Base-by-base conservation (phyloP, 2,329 filamentous ascomycete species). In the Curvularia lunata region DNA sequence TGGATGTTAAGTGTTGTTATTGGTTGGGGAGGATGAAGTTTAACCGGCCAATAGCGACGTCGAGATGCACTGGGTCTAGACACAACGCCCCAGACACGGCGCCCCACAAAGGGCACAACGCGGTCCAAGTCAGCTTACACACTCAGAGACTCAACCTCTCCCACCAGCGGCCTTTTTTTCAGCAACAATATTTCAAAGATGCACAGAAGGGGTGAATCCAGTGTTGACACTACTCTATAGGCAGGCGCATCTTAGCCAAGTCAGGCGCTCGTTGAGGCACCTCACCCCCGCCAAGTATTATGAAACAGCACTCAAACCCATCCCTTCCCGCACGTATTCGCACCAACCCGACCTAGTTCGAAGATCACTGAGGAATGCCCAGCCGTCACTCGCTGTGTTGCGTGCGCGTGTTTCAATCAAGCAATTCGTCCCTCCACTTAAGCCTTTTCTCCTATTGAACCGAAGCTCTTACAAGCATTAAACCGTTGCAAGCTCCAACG, bases 261-360 rank as follows among this genome's bases (percentile, higher is more conserved):
- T 42, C 37, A 38, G 50, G 30, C 46, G 18, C 40, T 23, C 49
- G 28, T 52, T 62, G 50, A 66, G 59, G 63, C 61, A 66, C 45
- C 30, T 52, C 23, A 58, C 45, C 56, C 46, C 48, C 54, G 59
- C 63, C 63, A 66, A 66, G 63, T 43, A 18, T 58, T 48, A 48
- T 63, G 63, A 66, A 66, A 66, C 63, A 28, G 54, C 42, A 48
- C 52, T 59, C 61, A 66, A 66, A 66, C 63, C 28, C 56, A 46
- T 21, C 50, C 32, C 49, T 48, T 52, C 34, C 59, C 48, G 47
- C 59, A 58, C 48, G 38, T 57, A 54, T 46, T 53, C 49, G 30
- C 40, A 23, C 41, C 42, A 58, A 48, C 48, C 57, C 61, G 59
- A 46, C 50, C 32, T 45, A 34, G 46, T 51, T 52, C 52, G 42